phyloP scores from a whole-genome alignment of 345 rosid species.

The Abelmoschus esculentus region DNA sequence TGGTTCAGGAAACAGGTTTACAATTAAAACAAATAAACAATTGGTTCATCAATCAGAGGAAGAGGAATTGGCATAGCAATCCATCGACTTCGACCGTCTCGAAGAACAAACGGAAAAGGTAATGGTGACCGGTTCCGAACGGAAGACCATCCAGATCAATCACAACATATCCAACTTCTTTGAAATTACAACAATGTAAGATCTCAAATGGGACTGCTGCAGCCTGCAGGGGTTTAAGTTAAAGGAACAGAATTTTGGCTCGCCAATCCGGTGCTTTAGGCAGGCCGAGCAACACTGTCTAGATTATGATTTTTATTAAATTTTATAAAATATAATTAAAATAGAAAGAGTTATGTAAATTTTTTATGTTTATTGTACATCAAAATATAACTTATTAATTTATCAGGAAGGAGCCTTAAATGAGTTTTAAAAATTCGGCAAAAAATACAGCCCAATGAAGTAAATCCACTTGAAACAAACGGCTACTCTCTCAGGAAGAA shows the following conservation, averaged over 20 bases:
- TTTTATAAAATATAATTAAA: too few species aligned
- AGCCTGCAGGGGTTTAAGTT: slow-evolving; percentile 1
- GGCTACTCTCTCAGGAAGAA: too few species aligned
- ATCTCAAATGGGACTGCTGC: slow-evolving; percentile 1
- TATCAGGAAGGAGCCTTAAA: too few species aligned
- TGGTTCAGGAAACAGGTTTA: slow-evolving; percentile 95
- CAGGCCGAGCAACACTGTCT: too few species aligned
- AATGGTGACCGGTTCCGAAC: slow-evolving; percentile 5
- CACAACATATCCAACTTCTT: slow-evolving; percentile 7
- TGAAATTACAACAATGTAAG: slow-evolving; percentile 4
- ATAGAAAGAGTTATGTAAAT: too few species aligned
- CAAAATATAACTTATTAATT: too few species aligned
- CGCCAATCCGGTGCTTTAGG: neutral
- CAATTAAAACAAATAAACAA: slow-evolving; percentile 91
- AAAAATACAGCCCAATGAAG: too few species aligned
- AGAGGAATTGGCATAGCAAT: slow-evolving; percentile 94
- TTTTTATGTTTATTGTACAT: too few species aligned
- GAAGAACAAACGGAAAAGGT: slow-evolving; percentile 94
- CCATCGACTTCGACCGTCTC: slow-evolving; percentile 71
- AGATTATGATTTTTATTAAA: too few species aligned
- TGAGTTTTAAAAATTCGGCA: too few species aligned
- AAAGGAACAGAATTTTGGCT: too few species aligned
- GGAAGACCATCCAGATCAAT: neutral
- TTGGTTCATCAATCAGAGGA: slow-evolving; percentile 98
- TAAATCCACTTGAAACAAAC: too few species aligned